phyloP scores from a whole-genome alignment of 164 flowering plant species.

The Brasenia schreberi region DNA sequence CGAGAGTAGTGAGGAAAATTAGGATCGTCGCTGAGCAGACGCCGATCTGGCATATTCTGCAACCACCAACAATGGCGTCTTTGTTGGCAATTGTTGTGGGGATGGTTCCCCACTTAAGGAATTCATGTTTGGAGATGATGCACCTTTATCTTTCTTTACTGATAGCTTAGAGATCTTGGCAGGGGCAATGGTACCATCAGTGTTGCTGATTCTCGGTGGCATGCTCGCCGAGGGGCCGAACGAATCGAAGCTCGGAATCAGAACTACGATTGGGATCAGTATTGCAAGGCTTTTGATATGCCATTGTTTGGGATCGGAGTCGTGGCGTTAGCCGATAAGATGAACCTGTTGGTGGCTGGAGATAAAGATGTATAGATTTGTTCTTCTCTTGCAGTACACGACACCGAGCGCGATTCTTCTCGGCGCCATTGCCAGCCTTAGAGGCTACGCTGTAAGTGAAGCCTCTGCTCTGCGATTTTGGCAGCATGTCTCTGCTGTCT shows the following conservation, averaged over 20 bases:
- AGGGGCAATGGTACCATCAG: slow-evolving; percentile 56
- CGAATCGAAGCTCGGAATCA: slow-evolving; percentile 40
- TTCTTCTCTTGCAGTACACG: slow-evolving; percentile 70
- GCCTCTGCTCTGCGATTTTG: slow-evolving; percentile 89
- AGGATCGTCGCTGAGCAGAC: slow-evolving; percentile 80
- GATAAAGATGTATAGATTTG: slow-evolving; percentile 65
- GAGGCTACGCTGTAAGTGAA: slow-evolving; percentile 83
- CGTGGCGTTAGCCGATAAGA: slow-evolving; percentile 41
- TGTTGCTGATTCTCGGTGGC: slow-evolving; percentile 69
- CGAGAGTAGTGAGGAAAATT: slow-evolving; percentile 58
- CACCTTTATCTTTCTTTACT: slow-evolving; percentile 58
- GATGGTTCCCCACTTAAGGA: slow-evolving; percentile 51
- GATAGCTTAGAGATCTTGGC: slow-evolving; percentile 54
- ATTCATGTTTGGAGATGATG: slow-evolving; percentile 55
- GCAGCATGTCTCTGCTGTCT: slow-evolving; percentile 72
- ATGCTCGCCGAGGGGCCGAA: slow-evolving; percentile 65
- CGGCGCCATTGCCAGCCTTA: slow-evolving; percentile 88
- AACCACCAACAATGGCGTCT: slow-evolving; percentile 86
- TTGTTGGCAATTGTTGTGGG: slow-evolving; percentile 63
- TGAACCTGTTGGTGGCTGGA: slow-evolving; percentile 27
- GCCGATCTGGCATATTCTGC: slow-evolving; percentile 62
- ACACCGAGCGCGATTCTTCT: slow-evolving; percentile 83
- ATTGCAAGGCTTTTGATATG: slow-evolving; percentile 63
- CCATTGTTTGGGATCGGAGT: slow-evolving; percentile 71
- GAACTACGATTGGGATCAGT: slow-evolving; percentile 46